A percentile compares a stretch with the other conserved stretches of the same genome.
Conservation (phyloP, 2,329 filamentous ascomycete genomes). For the Diaporthe vaccinii region DNA sequence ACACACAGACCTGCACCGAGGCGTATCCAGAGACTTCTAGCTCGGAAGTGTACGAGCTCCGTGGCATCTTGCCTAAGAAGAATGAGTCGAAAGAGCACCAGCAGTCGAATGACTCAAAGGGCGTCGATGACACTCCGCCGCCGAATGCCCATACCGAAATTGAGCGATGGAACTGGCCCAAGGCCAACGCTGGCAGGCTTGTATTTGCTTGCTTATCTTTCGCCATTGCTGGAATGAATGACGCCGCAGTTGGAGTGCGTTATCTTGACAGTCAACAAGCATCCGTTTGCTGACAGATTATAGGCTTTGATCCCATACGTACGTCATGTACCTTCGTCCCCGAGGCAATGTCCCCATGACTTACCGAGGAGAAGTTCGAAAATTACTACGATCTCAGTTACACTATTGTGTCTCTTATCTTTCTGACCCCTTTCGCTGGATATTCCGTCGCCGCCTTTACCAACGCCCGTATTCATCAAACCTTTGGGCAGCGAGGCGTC, state of each 20-base stretch:
- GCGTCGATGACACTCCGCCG: not conserved
- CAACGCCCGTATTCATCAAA: slow-evolving; percentile 75
- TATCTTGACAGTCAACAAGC: not conserved
- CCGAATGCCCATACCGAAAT: not conserved
- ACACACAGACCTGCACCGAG: slow-evolving; percentile 9
- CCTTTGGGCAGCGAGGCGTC: slow-evolving; percentile 78
- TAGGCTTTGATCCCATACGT: slow-evolving; percentile 19
- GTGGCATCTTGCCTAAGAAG: not conserved
- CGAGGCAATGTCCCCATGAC: not conserved
- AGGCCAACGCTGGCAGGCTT: slow-evolving; percentile 38
- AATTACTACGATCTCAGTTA: slow-evolving; percentile 73
- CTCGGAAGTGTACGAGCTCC: not conserved
- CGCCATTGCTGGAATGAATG: slow-evolving; percentile 77
- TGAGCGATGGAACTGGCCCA: slow-evolving; percentile 35
- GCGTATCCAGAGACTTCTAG: not conserved
- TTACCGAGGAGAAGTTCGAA: slow-evolving; percentile 62
- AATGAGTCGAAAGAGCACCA: not conserved
- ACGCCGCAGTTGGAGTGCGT: slow-evolving; percentile 74
- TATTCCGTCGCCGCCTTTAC: slow-evolving; percentile 73
- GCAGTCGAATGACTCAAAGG: not conserved
- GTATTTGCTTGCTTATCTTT: slow-evolving; percentile 52
- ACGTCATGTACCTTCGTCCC: not conserved
- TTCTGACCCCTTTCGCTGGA: slow-evolving; percentile 75
- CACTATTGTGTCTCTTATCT: slow-evolving; percentile 74
- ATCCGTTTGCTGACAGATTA: not conserved